Evolutionary conservation across 1,139 yeast species (phyloP), one percentile per base, ranked within the genome.

Genomic region (Hanseniaspora gamundiae): DNA sequence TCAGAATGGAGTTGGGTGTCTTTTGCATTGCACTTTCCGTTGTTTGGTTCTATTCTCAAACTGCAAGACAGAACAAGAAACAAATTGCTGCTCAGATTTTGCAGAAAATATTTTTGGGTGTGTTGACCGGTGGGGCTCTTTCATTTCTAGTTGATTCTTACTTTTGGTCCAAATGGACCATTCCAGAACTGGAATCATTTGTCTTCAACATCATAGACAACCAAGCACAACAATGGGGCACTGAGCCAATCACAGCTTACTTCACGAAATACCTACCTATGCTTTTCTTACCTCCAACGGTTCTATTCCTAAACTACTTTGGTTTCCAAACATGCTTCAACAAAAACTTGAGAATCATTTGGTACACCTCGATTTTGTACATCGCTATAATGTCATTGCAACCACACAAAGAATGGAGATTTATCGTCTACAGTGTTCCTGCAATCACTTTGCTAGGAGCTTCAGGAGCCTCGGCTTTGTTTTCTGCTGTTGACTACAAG

Each of bases 331-430:
- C 58, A 60, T 41, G 70, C 64, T 45, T 62, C 64, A 29, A 54
- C 61, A 19, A 43, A 13, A 61, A 55, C 27, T 51, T 72, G 41
- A 66, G 66, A 22, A 55, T 70, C 4, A 52, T 70, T 11, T 64
- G 71, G 0, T 51, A 69, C 8, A 66, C 86, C 0, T 64, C 82
- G 0, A 33, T 78, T 2, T 43, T 75, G 10, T 88, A 67, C 57
- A 70, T 86, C 27, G 52, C 67, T 2, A 58, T 74, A 2, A 72
- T 87, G 72, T 87, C 96, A 0, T 60, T 80, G 45, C 94, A 83
- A 59, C 91, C 94, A 1, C 97, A 88, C 54, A 91, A 88, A 60
- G 97, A 91, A 66, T 86, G 95, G 95, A 73, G 97, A 52, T 91
- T 88, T 53, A 76, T 91, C 43, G 66, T 81, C 14, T 91, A 88